Conservation (phyloP, 345 rosid species). For the Lagerstroemia speciosa region DNA sequence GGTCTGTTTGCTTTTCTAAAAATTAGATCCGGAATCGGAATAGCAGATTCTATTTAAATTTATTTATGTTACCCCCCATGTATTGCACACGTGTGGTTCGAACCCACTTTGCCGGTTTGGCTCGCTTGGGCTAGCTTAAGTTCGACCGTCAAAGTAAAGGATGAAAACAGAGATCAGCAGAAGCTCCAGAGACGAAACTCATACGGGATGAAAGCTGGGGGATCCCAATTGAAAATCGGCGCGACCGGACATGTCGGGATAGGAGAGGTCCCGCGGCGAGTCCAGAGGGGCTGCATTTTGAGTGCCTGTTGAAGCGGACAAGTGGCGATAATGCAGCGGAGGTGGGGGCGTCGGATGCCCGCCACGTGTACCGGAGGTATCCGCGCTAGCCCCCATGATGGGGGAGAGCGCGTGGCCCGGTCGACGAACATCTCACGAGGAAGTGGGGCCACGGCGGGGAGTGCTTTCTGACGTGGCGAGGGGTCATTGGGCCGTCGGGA, state of each 20-base stretch:
- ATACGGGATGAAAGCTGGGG: not conserved
- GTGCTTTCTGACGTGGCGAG: not conserved
- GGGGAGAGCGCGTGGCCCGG: not conserved
- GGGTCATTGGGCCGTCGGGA: not conserved
- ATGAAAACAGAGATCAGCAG: not conserved
- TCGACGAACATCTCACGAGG: not conserved
- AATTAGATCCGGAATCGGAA: too few species aligned
- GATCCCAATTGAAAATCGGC: not conserved
- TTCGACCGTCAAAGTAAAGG: not conserved
- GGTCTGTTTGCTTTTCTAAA: too few species aligned
- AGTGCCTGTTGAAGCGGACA: not conserved
- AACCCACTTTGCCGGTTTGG: too few species aligned
- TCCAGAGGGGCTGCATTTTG: not conserved
- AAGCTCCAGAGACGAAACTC: not conserved
- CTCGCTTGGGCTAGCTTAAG: too few species aligned
- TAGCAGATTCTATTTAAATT: too few species aligned
- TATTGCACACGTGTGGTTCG: too few species aligned
- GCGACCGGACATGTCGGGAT: too few species aligned
- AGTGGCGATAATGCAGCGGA: not conserved
- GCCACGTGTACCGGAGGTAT: slow-evolving; percentile 4
- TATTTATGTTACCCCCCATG: too few species aligned
- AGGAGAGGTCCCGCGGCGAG: too few species aligned
- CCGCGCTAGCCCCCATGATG: not conserved
- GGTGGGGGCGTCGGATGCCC: not conserved
- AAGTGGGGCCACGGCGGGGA: not conserved